phyloP scores from a whole-genome alignment of 345 rosid species.

The Hibiscus tridactylites region DNA sequence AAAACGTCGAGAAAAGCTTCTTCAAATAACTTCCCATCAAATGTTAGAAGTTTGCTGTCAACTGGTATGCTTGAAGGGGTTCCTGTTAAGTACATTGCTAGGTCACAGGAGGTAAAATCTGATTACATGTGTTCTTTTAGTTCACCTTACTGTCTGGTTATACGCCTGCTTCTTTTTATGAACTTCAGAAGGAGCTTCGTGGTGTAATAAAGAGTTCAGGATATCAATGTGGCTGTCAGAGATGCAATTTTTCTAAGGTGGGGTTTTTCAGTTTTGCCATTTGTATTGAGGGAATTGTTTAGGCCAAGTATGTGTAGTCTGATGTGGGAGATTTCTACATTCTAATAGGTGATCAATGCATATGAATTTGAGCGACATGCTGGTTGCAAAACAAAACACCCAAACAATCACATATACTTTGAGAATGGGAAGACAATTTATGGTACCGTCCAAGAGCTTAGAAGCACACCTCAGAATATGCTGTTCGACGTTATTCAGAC shows the following conservation, averaged over 20 bases:
- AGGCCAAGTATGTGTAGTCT: not conserved
- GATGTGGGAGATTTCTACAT: slow-evolving; percentile 1
- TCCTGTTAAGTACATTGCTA: slow-evolving; percentile 42
- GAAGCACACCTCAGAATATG: slow-evolving; percentile 52
- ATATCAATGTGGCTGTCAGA: slow-evolving; percentile 46
- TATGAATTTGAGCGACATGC: slow-evolving; percentile 55
- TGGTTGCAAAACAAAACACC: slow-evolving; percentile 56
- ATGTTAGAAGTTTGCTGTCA: slow-evolving; percentile 50
- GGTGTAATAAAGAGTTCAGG: slow-evolving; percentile 50
- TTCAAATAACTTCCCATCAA: slow-evolving; percentile 43
- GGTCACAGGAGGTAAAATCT: slow-evolving; percentile 46
- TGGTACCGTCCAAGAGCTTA: slow-evolving; percentile 52
- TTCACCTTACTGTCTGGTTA: slow-evolving; percentile 12
- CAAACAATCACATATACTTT: slow-evolving; percentile 53
- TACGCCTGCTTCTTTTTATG: slow-evolving; percentile 13
- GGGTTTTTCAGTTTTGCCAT: slow-evolving; percentile 8
- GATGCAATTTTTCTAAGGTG: slow-evolving; percentile 48
- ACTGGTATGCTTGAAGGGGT: slow-evolving; percentile 62
- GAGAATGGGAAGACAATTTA: slow-evolving; percentile 59
- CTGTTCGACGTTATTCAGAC: slow-evolving; percentile 46
- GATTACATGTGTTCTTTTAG: not conserved
- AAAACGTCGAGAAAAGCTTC: slow-evolving; percentile 26
- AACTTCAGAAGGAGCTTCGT: slow-evolving; percentile 40
- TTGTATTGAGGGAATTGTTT: not conserved
- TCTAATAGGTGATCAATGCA: slow-evolving; percentile 37